phyloP scores from a whole-genome alignment of 805 yeast species.

The Metschnikowia picachoensis region DNA sequence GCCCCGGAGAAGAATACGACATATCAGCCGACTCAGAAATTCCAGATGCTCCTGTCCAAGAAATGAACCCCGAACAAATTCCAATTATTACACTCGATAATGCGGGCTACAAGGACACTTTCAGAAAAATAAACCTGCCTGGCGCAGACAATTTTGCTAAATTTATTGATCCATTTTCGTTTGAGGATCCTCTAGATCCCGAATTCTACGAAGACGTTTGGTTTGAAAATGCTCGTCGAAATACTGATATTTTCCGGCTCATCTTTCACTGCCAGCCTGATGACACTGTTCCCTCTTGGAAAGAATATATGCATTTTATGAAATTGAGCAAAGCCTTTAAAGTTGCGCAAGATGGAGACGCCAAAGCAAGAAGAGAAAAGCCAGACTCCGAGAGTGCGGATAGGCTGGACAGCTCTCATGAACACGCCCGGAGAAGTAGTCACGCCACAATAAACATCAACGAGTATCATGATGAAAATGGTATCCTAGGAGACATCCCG shows the following conservation, averaged over 20 bases:
- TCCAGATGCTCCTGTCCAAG: conserved; percentile 21
- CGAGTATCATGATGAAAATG: conserved; percentile 29
- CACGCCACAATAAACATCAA: conserved; percentile 27
- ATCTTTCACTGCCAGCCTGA: conserved; percentile 96
- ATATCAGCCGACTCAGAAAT: conserved; percentile 14
- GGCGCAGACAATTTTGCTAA: conserved; percentile 31
- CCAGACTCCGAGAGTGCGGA: conserved; percentile 15
- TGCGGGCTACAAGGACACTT: conserved; percentile 37
- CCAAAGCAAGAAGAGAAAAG: conserved; percentile 25
- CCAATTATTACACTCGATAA: conserved; percentile 42
- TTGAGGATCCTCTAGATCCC: conserved; percentile 83
- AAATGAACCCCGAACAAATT: conserved; percentile 14
- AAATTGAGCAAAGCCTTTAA: conserved; percentile 57
- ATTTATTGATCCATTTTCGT: conserved; percentile 82
- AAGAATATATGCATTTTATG: conserved; percentile 72
- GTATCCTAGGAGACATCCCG: conserved; percentile 15
- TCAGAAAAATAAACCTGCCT: conserved; percentile 39
- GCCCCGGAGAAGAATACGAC: conserved; percentile 14
- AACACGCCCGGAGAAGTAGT: conserved; percentile 15
- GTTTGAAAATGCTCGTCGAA: conserved; percentile 78
- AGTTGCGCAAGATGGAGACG: conserved; percentile 35
- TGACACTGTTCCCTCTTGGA: conserved; percentile 85
- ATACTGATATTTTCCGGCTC: conserved; percentile 74
- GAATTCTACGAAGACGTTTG: conserved; percentile 82
- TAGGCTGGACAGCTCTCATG: conserved; percentile 10